These are phyloP conservation scores for Aspergillus sp. DNA, from an alignment of 2,329 filamentous ascomycete species.

Conservation along the genomic window DNA sequence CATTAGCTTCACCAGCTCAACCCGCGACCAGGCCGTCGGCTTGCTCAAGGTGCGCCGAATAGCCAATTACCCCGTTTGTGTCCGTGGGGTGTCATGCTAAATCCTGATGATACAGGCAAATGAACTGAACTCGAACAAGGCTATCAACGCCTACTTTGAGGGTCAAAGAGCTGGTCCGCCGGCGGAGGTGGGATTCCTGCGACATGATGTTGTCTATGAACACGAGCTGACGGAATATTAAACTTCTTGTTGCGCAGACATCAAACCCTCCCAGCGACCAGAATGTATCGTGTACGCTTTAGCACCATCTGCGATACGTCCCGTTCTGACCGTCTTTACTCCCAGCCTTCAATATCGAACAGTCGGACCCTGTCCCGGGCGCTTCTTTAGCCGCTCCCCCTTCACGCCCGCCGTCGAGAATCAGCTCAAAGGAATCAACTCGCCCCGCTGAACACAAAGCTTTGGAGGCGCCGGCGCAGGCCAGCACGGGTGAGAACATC, in stretches of 20 bases:
- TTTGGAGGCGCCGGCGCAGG: conserved; percentile 17
- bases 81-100: neutral
- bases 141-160: conserved; percentile 41
- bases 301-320: neutral
- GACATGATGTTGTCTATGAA: neutral
- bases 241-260: conserved; percentile 9
- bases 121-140: conserved; percentile 35
- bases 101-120: conserved; percentile 27
- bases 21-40: conserved; percentile 30
- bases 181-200: conserved; percentile 18
- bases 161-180: conserved; percentile 27
- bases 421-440: conserved; percentile 23
- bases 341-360: conserved; percentile 31
- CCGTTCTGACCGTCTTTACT: conserved; percentile 3
- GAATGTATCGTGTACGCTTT: conserved; percentile 16
- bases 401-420: conserved; percentile 39
- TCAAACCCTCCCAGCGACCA: conserved; percentile 16
- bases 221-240: conserved; percentile 5
- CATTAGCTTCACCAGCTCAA: conserved; percentile 32
- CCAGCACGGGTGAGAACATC: conserved; percentile 19
- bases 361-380: conserved; percentile 25
- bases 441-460: conserved; percentile 14
- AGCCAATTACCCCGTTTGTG: neutral
- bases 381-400: conserved; percentile 30
- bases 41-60: conserved; percentile 29